Base-by-base conservation (phyloP, 768 basidiomycete genomes). In the Paxillus involutus region DNA sequence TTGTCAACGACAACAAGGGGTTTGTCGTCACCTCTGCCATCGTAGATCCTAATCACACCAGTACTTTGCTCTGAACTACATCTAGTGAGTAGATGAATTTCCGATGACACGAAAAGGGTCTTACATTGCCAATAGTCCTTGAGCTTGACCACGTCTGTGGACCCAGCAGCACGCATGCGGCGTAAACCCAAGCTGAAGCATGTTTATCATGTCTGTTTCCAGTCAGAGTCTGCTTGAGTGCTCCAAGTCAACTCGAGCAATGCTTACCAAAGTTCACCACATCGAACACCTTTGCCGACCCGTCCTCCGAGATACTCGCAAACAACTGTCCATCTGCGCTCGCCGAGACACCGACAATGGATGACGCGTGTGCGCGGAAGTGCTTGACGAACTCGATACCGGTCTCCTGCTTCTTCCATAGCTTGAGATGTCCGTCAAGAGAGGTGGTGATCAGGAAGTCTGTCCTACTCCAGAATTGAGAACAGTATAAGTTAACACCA, bases 321-420 rank as follows among this genome's bases (percentile, higher is more conserved):
- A 93, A 94, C 37, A 94, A 73, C 66, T 91, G 88, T 0, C 97
- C 97, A 66, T 99, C 95, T 42, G 87, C 86, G 63, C 93, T 95
- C 24, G 88, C 89, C 21, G 89, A 89, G 4, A 98, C 87, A 8
- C 82, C 84, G 4, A 85, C 76, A 24, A 98, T 81, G 9, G 91
- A 83, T 24, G 81, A 79, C 19, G 95, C 77, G 63, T 97, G 95
- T 1, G 97, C 94, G 44, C 97, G 87, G 70, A 96, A 99, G 60
- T 95, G 92, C 73, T 99, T 99, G 55, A 98, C 96, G 63, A 98
- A 98, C 73, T 98, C 97, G 64, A 99, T 94, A 4, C 95, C 96
- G 6, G 77, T 69, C 19, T 94, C 90, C 74, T 97, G 94, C 72
- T 99, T 99, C 78, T 97, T 98, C 97, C 97, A 99, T n/a, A 99